These are phyloP conservation scores for Naganishia sp. DNA, from an alignment of 1,284 basidiomycete species.

Conservation along the genomic window DNA sequence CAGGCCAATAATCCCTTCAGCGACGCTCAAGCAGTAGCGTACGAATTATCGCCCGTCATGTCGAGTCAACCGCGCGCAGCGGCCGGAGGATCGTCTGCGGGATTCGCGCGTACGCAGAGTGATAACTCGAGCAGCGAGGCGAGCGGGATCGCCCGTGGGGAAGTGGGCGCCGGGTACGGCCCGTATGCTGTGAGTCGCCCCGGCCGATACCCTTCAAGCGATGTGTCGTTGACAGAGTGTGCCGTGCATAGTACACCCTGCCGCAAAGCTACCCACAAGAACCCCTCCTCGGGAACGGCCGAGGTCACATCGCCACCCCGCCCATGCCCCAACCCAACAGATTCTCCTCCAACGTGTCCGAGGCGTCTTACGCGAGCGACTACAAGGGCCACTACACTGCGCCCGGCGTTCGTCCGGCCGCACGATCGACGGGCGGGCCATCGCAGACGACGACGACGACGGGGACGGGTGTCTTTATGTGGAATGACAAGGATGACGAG, in stretches of 20 bases:
- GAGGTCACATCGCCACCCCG: conserved; percentile 9
- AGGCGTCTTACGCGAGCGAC: conserved; percentile 33
- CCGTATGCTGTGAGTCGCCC: conserved; percentile 34
- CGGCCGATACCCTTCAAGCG: not conserved
- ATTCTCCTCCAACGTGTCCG: conserved; percentile 32
- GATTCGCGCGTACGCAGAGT: conserved; percentile 15
- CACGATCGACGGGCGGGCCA: conserved; percentile 4
- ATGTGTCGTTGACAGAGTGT: not conserved
- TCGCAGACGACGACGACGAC: conserved; percentile 7
- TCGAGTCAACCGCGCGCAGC: conserved; percentile 1
- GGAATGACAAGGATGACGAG: conserved; percentile 49
- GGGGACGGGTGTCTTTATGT: conserved; percentile 32
- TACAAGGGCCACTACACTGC: conserved; percentile 24
- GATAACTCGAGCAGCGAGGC: conserved; percentile 31
- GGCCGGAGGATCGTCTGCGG: not conserved
- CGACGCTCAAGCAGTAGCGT: conserved; percentile 4
- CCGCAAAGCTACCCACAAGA: conserved; percentile 23
- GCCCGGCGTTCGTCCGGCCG: conserved; percentile 10
- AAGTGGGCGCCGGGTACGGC: conserved; percentile 32
- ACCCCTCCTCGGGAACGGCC: conserved; percentile 18
- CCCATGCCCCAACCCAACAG: conserved; percentile 25
- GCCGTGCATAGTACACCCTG: conserved; percentile 27
- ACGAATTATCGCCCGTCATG: conserved; percentile 6
- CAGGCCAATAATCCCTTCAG: conserved; percentile 18
- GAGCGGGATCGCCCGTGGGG: conserved; percentile 30